phyloP scores from a whole-genome alignment of 495 filamentous ascomycete genomes.

The Amorphotheca resinae region DNA sequence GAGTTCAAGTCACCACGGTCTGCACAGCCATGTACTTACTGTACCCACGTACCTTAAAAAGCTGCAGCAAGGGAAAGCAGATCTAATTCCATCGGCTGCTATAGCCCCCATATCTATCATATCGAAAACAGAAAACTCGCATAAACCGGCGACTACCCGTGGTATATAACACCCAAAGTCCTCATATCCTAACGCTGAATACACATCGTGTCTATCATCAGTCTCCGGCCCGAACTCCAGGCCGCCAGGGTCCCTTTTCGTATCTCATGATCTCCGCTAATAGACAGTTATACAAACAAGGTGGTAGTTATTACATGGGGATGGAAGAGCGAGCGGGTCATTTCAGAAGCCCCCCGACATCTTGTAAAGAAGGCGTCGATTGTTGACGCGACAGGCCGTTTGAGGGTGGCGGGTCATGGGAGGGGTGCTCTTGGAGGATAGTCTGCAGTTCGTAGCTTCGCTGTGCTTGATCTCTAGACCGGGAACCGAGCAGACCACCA shows the following conservation, averaged over 20 bases:
- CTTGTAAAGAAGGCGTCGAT: constrained; percentile 9
- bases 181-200: not conserved
- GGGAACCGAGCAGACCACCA: constrained; percentile 17
- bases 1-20: too few relatives aligned
- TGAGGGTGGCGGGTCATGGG: not conserved
- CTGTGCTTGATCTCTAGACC: not conserved
- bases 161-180: constrained; percentile 1
- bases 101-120: too few relatives aligned
- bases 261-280: not conserved
- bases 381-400: constrained; percentile 3
- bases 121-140: too few relatives aligned
- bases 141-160: not conserved
- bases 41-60: too few relatives aligned
- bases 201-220: not conserved
- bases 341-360: constrained; percentile 12
- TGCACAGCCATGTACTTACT: too few relatives aligned
- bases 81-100: too few relatives aligned
- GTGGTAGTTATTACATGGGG: not conserved
- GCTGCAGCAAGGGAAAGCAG: too few relatives aligned
- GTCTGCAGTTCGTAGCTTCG: constrained; percentile 17
- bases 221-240: not conserved
- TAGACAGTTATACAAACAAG: not conserved
- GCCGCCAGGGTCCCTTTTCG: not conserved
- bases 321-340: not conserved
- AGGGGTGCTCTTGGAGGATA: constrained; percentile 9